A percentile compares a stretch with the other conserved stretches of the same genome.
phyloP scores from a whole-genome alignment of 106 monocot genomes.

The Agapanthus africanus region DNA sequence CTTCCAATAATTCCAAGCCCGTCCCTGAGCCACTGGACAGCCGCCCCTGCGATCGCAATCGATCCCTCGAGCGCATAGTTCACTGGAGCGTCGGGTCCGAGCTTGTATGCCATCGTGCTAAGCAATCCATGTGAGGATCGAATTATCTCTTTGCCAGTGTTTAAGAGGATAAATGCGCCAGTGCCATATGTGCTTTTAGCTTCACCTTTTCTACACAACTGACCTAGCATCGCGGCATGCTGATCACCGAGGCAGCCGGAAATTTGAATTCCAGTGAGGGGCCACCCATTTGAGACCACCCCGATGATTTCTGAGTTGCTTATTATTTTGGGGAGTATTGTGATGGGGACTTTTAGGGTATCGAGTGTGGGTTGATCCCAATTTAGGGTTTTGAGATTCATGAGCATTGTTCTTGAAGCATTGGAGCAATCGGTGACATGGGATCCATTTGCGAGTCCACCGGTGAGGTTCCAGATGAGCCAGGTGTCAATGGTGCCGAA shows the following conservation, averaged over 20 bases:
- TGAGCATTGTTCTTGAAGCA: constrained; percentile 90
- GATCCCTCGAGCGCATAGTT: constrained; percentile 92
- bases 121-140: constrained; percentile 61
- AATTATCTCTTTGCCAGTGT: constrained; percentile 61
- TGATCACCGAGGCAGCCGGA: constrained; percentile 89
- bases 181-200: constrained; percentile 96
- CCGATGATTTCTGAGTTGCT: constrained; percentile 73
- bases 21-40: constrained; percentile 96
- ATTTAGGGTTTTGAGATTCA: constrained; percentile 74
- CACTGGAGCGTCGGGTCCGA: constrained; percentile 48
- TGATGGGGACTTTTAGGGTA: constrained; percentile 42
- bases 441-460: constrained; percentile 32
- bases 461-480: constrained; percentile 96
- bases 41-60: constrained; percentile 94
- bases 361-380: constrained; percentile 83
- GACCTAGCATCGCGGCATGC: constrained; percentile 90
- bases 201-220: constrained; percentile 69
- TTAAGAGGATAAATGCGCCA: constrained; percentile 86
- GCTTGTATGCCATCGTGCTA: constrained; percentile 73
- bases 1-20: constrained; percentile 58
- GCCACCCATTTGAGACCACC: constrained; percentile 63
- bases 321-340: constrained; percentile 75
- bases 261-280: constrained; percentile 68
- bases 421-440: constrained; percentile 94
- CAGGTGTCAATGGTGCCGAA: constrained; percentile 89